A percentile compares a stretch with the other conserved stretches of the same genome.
Conservation (phyloP, 805 yeast genomes). For the Sugiyamaella floridensis region DNA sequence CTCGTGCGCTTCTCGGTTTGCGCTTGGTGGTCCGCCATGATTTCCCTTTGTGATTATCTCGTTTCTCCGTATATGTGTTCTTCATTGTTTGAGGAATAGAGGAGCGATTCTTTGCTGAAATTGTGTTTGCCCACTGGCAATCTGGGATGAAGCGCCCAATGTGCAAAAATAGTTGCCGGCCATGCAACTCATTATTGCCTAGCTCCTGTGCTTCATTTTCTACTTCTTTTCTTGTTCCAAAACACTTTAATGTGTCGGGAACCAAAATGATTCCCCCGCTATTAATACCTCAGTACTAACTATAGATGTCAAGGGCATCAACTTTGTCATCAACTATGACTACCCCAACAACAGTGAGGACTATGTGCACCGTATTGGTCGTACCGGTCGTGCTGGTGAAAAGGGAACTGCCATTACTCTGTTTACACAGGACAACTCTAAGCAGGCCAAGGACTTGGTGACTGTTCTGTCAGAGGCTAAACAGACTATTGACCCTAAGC, state of each 20-base stretch:
- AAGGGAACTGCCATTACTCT: constrained; percentile 92
- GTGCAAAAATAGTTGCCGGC: neutral
- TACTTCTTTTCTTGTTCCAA: neutral
- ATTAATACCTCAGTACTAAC: constrained; percentile 4
- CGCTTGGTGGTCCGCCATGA: neutral
- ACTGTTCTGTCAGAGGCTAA: constrained; percentile 92
- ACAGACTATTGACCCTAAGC: constrained; percentile 77
- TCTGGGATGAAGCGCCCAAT: neutral
- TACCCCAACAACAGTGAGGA: constrained; percentile 99
- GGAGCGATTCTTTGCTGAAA: neutral
- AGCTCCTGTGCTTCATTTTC: neutral
- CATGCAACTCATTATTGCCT: neutral
- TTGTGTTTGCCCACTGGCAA: neutral
- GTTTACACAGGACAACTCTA: constrained; percentile 81
- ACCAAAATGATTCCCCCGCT: neutral
- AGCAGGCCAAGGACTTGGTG: constrained; percentile 84
- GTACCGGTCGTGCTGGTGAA: constrained; percentile 99
- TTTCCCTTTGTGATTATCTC: neutral
- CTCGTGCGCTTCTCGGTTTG: neutral
- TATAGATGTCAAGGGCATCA: constrained; percentile 94
- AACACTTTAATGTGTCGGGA: neutral
- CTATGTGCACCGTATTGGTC: constrained; percentile 97
- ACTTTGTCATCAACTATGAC: constrained; percentile 87
- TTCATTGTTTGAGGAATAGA: neutral
- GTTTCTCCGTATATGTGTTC: neutral